Evolutionary conservation across 805 yeast species (phyloP).

Genomic region (Nakazawaea molendinolei): DNA sequence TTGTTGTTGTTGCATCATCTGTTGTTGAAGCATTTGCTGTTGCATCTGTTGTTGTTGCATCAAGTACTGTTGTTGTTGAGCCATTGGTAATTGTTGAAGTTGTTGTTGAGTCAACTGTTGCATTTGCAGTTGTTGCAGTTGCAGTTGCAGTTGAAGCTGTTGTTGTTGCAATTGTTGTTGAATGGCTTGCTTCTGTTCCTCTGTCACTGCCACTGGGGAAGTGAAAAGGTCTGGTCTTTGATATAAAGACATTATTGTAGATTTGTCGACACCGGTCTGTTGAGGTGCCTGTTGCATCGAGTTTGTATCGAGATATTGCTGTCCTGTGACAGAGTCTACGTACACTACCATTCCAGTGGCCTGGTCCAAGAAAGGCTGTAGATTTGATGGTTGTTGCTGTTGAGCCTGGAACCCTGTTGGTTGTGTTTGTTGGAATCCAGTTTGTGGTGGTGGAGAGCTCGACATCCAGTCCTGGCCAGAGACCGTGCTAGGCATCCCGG

Average conservation of each 20-base stretch:
- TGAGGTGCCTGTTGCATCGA: conserved; percentile 26
- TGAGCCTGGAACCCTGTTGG: conserved; percentile 14
- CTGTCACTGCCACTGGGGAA: conserved; percentile 24
- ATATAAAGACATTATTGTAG: conserved; percentile 34
- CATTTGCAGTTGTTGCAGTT: conserved; percentile 14
- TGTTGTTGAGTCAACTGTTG: conserved; percentile 17
- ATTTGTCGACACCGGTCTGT: conserved; percentile 27
- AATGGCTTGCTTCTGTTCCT: conserved; percentile 7
- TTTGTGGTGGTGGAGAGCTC: conserved; percentile 13
- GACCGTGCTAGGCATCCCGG: conserved; percentile 27
- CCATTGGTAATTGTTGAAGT: conserved; percentile 15
- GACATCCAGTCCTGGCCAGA: conserved; percentile 9
- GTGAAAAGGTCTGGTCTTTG: conserved; percentile 28
- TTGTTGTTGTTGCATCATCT: conserved; percentile 11
- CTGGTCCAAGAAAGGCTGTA: conserved; percentile 65
- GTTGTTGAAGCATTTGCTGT: conserved; percentile 10
- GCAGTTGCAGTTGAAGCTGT: conserved; percentile 12
- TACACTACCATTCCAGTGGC: conserved; percentile 60
- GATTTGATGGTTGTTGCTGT: conserved; percentile 35
- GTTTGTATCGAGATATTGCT: conserved; percentile 48
- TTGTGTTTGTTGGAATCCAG: conserved; percentile 19
- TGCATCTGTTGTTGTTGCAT: conserved; percentile 10
- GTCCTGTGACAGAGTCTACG: conserved; percentile 56
- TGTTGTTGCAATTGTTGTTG: conserved; percentile 6
- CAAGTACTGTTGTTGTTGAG: conserved; percentile 14